These are phyloP conservation scores for Pelomyxa schiedti DNA, from an alignment of 78 protist species.

Conservation along the genomic window DNA sequence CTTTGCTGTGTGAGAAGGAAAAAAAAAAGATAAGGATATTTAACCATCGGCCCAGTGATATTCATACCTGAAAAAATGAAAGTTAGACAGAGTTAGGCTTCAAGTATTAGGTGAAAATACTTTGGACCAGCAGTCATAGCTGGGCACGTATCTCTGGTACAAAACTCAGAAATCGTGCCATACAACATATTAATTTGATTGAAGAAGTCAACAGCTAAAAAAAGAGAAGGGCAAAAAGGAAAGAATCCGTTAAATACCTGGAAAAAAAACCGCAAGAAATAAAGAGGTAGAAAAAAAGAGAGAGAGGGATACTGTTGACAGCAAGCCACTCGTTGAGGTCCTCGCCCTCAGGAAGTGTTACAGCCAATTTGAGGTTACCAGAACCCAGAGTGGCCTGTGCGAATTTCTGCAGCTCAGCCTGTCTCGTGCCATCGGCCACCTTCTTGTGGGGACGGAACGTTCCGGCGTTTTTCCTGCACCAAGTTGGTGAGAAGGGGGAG, in stretches of 20 bases:
- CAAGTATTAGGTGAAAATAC: constrained; percentile 1
- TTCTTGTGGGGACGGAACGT: constrained; percentile 55
- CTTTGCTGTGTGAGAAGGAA: too few species aligned
- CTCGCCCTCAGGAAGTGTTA: constrained; percentile 88
- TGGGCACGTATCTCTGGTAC: constrained; percentile 83
- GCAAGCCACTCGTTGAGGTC: constrained; percentile 94
- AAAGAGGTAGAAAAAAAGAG: not conserved
- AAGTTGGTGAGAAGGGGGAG: too few species aligned
- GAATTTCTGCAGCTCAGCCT: constrained; percentile 37
- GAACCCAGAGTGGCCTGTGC: constrained; percentile 66
- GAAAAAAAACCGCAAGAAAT: not conserved
- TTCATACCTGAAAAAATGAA: constrained; percentile 49
- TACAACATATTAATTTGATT: constrained; percentile 92
- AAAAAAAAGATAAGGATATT: too few species aligned
- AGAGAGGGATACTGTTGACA: constrained; percentile 63
- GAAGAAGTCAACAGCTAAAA: constrained; percentile 91
- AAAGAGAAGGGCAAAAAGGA: not conserved
- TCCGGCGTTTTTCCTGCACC: constrained; percentile 12
- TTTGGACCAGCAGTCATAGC: constrained; percentile 87
- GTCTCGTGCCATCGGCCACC: constrained; percentile 41
- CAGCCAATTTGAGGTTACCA: constrained; percentile 68
- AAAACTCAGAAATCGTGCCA: constrained; percentile 91
- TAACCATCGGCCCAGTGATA: constrained; percentile 95
- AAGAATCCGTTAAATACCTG: not conserved
- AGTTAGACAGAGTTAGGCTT: not conserved